Evolutionary conservation across 2,329 filamentous ascomycete species (phyloP).

Genomic region (Paracorniculantispora psalliotae): DNA sequence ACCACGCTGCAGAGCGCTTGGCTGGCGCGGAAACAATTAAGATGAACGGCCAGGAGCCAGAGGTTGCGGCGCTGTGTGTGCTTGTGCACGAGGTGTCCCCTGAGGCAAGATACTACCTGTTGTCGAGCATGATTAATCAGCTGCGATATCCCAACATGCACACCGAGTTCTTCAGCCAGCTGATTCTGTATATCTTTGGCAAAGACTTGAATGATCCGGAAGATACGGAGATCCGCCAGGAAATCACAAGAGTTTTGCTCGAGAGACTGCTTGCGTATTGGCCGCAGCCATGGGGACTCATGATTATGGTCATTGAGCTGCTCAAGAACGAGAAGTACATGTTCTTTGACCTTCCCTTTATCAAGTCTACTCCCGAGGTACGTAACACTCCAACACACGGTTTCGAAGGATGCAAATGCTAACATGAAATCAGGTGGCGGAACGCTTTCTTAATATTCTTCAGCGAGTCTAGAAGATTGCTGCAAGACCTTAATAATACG

Average conservation of each 20-base stretch:
- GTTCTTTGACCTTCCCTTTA: slow-evolving; percentile 90
- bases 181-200: slow-evolving; percentile 79
- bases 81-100: slow-evolving; percentile 70
- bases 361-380: slow-evolving; percentile 86
- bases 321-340: slow-evolving; percentile 85
- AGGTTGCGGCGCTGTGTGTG: slow-evolving; percentile 69
- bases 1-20: slow-evolving; percentile 60
- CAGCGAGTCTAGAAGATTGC: slow-evolving; percentile 26
- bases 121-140: slow-evolving; percentile 84
- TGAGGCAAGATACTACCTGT: slow-evolving; percentile 77
- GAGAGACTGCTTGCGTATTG: slow-evolving; percentile 85
- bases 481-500: neutral
- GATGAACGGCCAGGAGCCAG: slow-evolving; percentile 35
- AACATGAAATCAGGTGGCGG: slow-evolving; percentile 27
- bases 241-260: slow-evolving; percentile 81
- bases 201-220: slow-evolving; percentile 68
- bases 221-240: slow-evolving; percentile 78
- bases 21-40: slow-evolving; percentile 55
- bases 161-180: slow-evolving; percentile 88
- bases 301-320: slow-evolving; percentile 82
- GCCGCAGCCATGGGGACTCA: slow-evolving; percentile 92
- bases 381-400: no score
- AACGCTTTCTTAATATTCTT: slow-evolving; percentile 31
- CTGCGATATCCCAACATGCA: slow-evolving; percentile 84
- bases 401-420: no score